These are phyloP conservation scores for Aspergillus ibericus DNA, from an alignment of 2,329 filamentous ascomycete genomes.

Conservation along the genomic window DNA sequence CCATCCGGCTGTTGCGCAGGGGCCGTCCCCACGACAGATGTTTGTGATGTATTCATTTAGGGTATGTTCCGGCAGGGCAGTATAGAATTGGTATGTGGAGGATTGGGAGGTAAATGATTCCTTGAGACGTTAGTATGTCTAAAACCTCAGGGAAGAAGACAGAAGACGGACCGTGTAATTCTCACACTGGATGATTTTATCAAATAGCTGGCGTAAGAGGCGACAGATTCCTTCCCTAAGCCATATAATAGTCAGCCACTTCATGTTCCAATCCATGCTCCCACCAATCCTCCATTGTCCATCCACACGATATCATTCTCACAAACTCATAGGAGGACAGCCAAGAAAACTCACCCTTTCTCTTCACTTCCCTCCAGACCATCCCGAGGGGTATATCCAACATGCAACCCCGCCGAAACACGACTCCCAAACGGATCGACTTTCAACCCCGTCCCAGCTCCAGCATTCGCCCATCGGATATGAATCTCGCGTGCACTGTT, in stretches of 20 bases:
- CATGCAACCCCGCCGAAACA: slow-evolving; percentile 76
- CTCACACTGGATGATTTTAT: slow-evolving; percentile 55
- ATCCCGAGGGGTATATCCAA: slow-evolving; percentile 64
- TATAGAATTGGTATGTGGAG: slow-evolving; percentile 69
- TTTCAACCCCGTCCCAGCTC: slow-evolving; percentile 49
- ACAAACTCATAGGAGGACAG: too few relatives aligned
- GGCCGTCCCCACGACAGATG: slow-evolving; percentile 53
- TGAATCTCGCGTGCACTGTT: slow-evolving; percentile 69
- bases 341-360: neutral
- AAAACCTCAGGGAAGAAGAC: neutral
- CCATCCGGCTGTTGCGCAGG: slow-evolving; percentile 52
- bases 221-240: slow-evolving; percentile 53
- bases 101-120: slow-evolving; percentile 68
- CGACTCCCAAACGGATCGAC: slow-evolving; percentile 67
- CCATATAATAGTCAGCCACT: too few relatives aligned
- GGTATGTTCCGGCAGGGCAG: slow-evolving; percentile 56
- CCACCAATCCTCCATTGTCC: too few relatives aligned
- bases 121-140: slow-evolving; percentile 27
- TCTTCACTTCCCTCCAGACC: neutral
- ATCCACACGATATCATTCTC: too few relatives aligned
- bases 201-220: slow-evolving; percentile 60
- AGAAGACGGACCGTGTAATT: slow-evolving; percentile 46
- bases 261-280: too few relatives aligned
- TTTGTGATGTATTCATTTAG: slow-evolving; percentile 57
- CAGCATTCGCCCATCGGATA: slow-evolving; percentile 69